Evolutionary conservation across 148 eudicot genomes (phyloP).

Genomic region (Rhododendron mucronatum): DNA sequence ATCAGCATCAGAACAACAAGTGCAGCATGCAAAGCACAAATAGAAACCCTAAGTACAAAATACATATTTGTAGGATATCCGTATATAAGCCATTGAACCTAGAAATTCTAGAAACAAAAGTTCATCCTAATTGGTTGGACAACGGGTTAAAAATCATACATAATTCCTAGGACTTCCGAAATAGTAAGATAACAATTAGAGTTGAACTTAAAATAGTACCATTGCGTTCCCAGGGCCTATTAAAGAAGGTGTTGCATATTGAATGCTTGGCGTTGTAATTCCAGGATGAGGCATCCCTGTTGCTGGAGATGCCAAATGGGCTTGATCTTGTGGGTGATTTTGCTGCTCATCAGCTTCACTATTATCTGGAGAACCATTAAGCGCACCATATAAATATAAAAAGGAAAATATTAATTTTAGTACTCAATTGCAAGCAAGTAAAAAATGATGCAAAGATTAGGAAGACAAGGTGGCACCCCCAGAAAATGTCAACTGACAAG

Average conservation of each 20-base stretch:
- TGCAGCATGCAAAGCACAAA: neutral
- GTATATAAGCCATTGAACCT: neutral
- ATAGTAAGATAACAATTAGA: neutral
- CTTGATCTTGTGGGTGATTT: conserved; percentile 30
- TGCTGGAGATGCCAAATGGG: conserved; percentile 31
- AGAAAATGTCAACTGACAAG: neutral
- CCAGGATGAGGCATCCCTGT: conserved; percentile 33
- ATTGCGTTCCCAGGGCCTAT: conserved; percentile 40
- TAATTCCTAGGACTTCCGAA: neutral
- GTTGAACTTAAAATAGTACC: conserved; percentile 26
- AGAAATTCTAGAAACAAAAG: neutral
- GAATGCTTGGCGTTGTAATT: conserved; percentile 30
- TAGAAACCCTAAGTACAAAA: neutral
- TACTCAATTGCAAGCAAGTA: neutral
- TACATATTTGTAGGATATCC: neutral
- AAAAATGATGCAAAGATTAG: neutral
- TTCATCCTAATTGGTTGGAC: neutral
- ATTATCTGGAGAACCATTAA: conserved; percentile 34
- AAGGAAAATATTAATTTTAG: neutral
- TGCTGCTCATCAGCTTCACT: conserved; percentile 51
- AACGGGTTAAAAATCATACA: neutral
- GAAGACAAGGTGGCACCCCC: neutral
- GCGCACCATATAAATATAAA: neutral
- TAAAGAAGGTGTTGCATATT: conserved; percentile 37
- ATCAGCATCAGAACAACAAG: neutral